These are phyloP conservation scores for Bipolaris cookei DNA, from an alignment of 2,329 filamentous ascomycete genomes.

Conservation along the genomic window DNA sequence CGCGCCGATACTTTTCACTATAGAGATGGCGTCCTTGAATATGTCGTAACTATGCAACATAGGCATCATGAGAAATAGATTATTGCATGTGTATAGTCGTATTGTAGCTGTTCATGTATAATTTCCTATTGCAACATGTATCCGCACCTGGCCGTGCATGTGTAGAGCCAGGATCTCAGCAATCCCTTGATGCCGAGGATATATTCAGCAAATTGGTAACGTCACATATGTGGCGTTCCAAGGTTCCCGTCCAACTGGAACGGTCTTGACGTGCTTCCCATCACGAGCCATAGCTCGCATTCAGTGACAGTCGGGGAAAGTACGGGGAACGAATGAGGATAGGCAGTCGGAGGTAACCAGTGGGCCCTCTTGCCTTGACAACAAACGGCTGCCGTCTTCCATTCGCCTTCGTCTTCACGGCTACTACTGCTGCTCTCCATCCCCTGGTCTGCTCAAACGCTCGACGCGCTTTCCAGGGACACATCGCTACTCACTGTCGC, in stretches of 20 bases:
- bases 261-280: not conserved
- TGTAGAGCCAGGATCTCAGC: not conserved
- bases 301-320: conserved; percentile 8
- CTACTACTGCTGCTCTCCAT: conserved; percentile 19
- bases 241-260: not conserved
- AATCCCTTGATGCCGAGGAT: not conserved
- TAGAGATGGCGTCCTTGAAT: conserved; percentile 44
- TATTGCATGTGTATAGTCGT: not conserved
- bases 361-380: not conserved
- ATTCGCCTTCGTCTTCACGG: conserved; percentile 23
- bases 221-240: not conserved
- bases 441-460: conserved; percentile 18
- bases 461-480: conserved; percentile 25
- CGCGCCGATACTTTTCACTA: conserved; percentile 56
- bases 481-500: conserved; percentile 20
- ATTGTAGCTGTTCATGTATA: not conserved
- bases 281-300: not conserved
- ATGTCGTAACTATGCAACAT: not conserved
- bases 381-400: not conserved
- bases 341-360: not conserved
- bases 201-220: not conserved
- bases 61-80: not conserved
- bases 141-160: not conserved
- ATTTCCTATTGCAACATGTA: not conserved
- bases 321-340: not conserved